Evolutionary conservation across 2,329 filamentous ascomycete genomes (phyloP).

Genomic region (Exutisphaerella laricina): DNA sequence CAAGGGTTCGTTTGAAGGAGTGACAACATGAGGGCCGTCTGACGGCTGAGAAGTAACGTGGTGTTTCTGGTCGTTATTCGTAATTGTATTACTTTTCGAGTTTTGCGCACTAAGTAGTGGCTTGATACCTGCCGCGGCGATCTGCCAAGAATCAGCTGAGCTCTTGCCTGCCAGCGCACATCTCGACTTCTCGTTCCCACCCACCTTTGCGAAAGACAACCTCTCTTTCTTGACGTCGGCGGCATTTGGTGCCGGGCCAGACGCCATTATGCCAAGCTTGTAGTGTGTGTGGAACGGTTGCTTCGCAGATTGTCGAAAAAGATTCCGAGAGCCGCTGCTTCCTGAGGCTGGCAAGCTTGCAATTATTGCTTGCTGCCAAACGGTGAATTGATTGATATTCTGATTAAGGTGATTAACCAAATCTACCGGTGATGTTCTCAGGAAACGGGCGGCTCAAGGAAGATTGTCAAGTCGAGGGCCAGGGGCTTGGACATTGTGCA

Average conservation of each 20-base stretch:
- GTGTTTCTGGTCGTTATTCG: conserved; percentile 14
- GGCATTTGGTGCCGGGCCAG: conserved; percentile 15
- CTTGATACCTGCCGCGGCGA: conserved; percentile 30
- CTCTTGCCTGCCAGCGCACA: background rate
- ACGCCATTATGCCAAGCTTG: conserved; percentile 31
- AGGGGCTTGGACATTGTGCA: conserved; percentile 47
- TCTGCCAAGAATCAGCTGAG: conserved; percentile 21
- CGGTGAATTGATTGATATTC: conserved; percentile 26
- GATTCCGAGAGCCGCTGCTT: conserved; percentile 33
- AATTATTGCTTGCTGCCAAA: conserved; percentile 30
- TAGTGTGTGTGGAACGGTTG: background rate
- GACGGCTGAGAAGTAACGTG: conserved; percentile 20
- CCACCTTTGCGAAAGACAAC: conserved; percentile 37
- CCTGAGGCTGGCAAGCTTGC: conserved; percentile 31
- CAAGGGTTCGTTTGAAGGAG: conserved; percentile 14
- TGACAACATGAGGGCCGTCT: conserved; percentile 18
- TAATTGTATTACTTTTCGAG: conserved; percentile 9
- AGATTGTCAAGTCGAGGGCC: conserved; percentile 42
- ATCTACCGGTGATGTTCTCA: conserved; percentile 31
- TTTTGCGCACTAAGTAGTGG: conserved; percentile 22
- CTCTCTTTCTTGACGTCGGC: conserved; percentile 27
- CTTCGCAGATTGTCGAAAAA: conserved; percentile 1
- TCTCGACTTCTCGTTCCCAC: conserved; percentile 2
- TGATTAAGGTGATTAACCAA: conserved; percentile 12
- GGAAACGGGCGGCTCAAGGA: conserved; percentile 49